phyloP scores from a whole-genome alignment of 164 flowering plant genomes.

The Vitis amurensis region DNA sequence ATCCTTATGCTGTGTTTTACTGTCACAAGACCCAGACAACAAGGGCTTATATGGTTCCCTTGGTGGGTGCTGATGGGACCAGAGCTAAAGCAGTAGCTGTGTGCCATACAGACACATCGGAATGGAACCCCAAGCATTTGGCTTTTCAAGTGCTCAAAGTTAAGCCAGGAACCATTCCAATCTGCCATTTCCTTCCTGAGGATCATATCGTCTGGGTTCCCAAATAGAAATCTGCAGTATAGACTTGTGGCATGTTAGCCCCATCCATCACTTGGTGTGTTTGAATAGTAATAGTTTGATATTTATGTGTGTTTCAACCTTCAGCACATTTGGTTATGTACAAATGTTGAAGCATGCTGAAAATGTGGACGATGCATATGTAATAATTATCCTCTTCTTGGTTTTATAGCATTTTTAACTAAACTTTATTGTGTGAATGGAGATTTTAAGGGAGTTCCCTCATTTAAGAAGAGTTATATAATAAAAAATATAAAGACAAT shows the following conservation, averaged over 20 bases:
- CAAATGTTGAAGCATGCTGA: background rate
- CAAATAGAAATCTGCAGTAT: conserved; percentile 18
- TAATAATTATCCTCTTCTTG: no score
- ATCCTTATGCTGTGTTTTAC: conserved; percentile 43
- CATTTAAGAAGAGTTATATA: no score
- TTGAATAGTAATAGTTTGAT: background rate
- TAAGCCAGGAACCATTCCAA: conserved; percentile 42
- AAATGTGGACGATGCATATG: no score
- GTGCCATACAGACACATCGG: conserved; percentile 47
- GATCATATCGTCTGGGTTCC: conserved; percentile 42
- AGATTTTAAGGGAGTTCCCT: no score
- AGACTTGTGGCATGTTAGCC: no score
- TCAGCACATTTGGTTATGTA: background rate
- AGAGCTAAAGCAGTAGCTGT: conserved; percentile 40
- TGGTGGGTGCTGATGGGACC: conserved; percentile 41
- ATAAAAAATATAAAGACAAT: no score
- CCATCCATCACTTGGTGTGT: background rate
- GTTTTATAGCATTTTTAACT: no score
- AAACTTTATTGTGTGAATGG: no score
- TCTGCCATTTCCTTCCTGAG: conserved; percentile 58
- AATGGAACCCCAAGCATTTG: conserved; percentile 55
- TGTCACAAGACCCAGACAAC: conserved; percentile 35
- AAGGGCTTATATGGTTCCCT: conserved; percentile 29
- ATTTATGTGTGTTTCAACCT: background rate
- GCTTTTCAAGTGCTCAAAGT: conserved; percentile 51